These are phyloP conservation scores for Microdochium paspali DNA, from an alignment of 2,329 filamentous ascomycete genomes.

Conservation along the genomic window DNA sequence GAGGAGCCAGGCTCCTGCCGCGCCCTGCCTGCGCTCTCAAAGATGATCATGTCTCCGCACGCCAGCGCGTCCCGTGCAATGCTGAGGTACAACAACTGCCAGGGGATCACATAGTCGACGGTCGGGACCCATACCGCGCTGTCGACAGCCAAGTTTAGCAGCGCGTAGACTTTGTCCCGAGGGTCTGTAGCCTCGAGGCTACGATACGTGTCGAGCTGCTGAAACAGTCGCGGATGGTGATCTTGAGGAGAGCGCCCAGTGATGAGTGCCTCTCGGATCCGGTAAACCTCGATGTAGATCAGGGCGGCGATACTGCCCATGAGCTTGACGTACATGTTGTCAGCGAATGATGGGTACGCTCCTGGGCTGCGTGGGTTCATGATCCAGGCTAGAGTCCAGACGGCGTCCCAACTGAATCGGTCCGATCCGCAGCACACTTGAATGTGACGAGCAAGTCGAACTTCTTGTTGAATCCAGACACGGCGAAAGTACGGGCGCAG, in stretches of 20 bases:
- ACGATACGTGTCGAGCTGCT: conserved; percentile 5
- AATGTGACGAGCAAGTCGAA: conserved; percentile 6
- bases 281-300: conserved; percentile 8
- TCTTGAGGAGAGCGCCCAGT: conserved; percentile 6
- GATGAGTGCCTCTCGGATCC: conserved; percentile 5
- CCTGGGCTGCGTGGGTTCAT: conserved; percentile 9
- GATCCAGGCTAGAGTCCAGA: conserved; percentile 13
- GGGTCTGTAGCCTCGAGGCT: conserved; percentile 12
- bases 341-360: conserved; percentile 9
- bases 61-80: not conserved
- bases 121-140: not conserved
- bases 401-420: conserved; percentile 9
- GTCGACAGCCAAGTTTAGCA: conserved; percentile 2
- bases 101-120: not conserved
- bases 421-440: conserved; percentile 8
- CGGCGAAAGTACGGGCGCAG: conserved; percentile 14
- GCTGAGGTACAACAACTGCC: not conserved
- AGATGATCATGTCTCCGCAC: not conserved
- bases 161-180: conserved; percentile 11
- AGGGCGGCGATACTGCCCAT: conserved; percentile 11
- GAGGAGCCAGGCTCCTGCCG: not conserved
- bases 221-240: not conserved
- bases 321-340: conserved; percentile 3
- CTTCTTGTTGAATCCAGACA: conserved; percentile 15
- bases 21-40: not conserved